Percentiles rank a stretch among this genome's conserved stretches.
Conservation (phyloP, 192 early-diverging fungal species). For the Backusella tarrabulga region DNA sequence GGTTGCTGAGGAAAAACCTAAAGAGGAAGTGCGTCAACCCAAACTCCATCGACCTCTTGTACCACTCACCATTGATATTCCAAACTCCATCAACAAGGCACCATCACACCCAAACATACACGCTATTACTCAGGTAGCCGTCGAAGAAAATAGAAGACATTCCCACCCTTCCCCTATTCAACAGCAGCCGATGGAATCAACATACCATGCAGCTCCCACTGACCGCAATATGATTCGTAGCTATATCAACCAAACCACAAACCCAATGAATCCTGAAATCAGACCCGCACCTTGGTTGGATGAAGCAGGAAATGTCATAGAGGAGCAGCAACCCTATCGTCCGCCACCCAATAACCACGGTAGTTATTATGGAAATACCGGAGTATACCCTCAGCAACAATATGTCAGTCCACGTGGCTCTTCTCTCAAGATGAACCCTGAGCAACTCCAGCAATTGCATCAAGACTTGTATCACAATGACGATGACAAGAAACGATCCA, state of each 20-base stretch:
- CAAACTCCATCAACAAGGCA: background rate
- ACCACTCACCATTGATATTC: conserved; percentile 30
- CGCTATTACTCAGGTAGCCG: background rate
- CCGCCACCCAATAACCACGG: background rate
- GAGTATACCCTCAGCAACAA: background rate
- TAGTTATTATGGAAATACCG: background rate
- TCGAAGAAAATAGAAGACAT: conserved; percentile 7
- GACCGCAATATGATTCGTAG: background rate
- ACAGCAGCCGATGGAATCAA: background rate
- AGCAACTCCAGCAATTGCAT: background rate
- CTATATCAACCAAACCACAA: background rate
- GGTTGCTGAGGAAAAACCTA: background rate
- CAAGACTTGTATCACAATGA: background rate
- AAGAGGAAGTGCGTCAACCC: background rate
- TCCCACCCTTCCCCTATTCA: conserved; percentile 1
- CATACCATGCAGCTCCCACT: background rate
- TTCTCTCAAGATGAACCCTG: background rate
- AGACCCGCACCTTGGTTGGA: conserved; percentile 8
- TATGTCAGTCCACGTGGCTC: background rate
- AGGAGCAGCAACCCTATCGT: background rate
- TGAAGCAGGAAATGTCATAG: background rate
- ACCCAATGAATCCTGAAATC: background rate
- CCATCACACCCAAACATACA: background rate
- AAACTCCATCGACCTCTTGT: conserved; percentile 14
- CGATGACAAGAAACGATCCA: background rate